phyloP scores from a whole-genome alignment of 495 filamentous ascomycete genomes.

The Hyaloscypha hepaticicola region DNA sequence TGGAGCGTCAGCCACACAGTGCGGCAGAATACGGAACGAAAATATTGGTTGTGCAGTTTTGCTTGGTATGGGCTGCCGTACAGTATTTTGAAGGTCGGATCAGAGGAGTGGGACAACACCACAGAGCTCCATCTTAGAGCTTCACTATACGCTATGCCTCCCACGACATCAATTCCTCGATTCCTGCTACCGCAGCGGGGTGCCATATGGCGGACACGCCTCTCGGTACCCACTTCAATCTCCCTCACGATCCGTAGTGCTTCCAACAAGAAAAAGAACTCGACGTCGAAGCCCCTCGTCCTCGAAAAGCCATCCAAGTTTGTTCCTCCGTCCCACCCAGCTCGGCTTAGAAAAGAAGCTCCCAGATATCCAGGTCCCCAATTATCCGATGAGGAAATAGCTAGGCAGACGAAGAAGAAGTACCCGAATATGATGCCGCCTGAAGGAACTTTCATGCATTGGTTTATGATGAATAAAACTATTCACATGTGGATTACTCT shows the following conservation, averaged over 20 bases:
- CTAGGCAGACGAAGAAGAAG: conserved; percentile 59
- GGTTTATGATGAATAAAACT: conserved; percentile 67
- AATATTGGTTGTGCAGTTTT: neutral
- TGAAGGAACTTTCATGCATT: conserved; percentile 68
- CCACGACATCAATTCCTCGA: conserved; percentile 46
- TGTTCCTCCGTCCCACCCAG: conserved; percentile 79
- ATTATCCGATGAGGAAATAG: conserved; percentile 55
- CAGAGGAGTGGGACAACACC: neutral
- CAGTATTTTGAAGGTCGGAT: neutral
- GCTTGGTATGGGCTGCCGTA: neutral
- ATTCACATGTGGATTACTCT: conserved; percentile 79
- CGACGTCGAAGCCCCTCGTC: conserved; percentile 50
- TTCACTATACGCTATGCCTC: conserved; percentile 36
- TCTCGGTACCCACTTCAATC: neutral
- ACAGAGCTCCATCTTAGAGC: neutral
- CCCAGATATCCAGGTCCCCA: conserved; percentile 67
- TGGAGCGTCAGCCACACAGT: neutral
- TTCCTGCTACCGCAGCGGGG: conserved; percentile 53
- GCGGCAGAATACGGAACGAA: neutral
- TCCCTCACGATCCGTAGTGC: conserved; percentile 35
- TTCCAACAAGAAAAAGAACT: conserved; percentile 31
- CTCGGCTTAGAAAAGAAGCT: conserved; percentile 53
- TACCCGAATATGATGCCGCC: conserved; percentile 84
- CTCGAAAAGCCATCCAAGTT: conserved; percentile 81
- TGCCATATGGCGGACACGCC: conserved; percentile 43